phyloP scores from a whole-genome alignment of 2,329 filamentous ascomycete genomes.

The Diaporthe australafricana region DNA sequence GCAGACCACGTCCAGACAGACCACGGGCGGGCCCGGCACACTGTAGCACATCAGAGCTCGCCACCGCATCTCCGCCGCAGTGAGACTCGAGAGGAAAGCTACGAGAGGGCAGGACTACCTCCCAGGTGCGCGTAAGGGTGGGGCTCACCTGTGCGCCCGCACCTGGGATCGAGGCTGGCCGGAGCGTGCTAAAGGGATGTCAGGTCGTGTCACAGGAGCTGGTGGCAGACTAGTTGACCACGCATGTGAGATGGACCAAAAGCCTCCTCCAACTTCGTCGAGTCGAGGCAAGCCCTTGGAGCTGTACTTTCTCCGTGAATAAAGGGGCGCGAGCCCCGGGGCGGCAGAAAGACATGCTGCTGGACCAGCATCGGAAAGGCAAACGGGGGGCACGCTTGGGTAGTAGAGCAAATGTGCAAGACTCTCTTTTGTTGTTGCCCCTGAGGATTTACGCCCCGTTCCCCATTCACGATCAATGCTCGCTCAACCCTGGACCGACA shows the following conservation, averaged over 20 bases:
- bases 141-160: background rate
- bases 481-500: background rate
- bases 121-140: background rate
- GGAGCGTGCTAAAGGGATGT: background rate
- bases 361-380: background rate
- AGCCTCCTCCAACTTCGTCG: background rate
- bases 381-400: background rate
- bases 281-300: background rate
- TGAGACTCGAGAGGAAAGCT: background rate
- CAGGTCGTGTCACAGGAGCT: conserved; percentile 3
- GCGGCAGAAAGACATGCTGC: too few species aligned
- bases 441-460: background rate
- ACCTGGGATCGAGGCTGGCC: background rate
- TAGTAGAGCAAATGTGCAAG: background rate
- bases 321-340: too few species aligned
- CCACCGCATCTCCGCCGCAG: background rate
- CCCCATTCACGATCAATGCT: background rate
- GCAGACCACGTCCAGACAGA: background rate
- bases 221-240: background rate
- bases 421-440: conserved; percentile 9
- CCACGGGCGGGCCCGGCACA: background rate
- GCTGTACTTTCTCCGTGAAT: background rate
- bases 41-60: background rate
- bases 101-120: background rate
- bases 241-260: background rate